Percentiles rank a stretch among this genome's conserved stretches.
Conservation (phyloP, 345 rosid species). For the Angophora floribunda region DNA sequence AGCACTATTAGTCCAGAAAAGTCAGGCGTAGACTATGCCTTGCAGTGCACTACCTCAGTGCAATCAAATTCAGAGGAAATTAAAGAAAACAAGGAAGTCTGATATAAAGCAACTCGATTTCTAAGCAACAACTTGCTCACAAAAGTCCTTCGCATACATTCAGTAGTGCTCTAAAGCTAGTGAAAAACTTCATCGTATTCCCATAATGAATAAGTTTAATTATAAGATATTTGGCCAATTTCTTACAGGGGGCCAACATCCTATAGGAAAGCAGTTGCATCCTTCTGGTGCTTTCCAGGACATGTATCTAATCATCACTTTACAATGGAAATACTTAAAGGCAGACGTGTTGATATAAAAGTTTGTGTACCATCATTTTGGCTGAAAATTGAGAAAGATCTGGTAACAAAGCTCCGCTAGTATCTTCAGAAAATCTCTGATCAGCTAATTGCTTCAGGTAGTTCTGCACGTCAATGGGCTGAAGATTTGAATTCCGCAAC, state of each 20-base stretch:
- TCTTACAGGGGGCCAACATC: neutral
- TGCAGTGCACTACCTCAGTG: neutral
- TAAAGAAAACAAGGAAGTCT: neutral
- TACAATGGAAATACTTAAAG: neutral
- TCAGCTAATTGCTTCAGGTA: constrained; percentile 55
- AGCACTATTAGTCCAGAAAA: neutral
- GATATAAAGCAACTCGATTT: neutral
- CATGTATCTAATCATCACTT: neutral
- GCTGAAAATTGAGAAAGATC: constrained; percentile 9
- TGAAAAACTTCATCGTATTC: neutral
- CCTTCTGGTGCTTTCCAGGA: neutral
- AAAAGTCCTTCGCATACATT: neutral
- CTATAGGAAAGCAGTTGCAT: neutral
- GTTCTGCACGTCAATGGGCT: constrained; percentile 55
- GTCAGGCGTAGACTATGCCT: neutral
- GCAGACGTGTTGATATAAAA: neutral
- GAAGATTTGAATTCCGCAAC: constrained; percentile 44
- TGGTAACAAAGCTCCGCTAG: neutral
- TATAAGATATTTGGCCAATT: neutral
- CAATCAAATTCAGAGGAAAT: neutral
- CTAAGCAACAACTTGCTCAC: neutral
- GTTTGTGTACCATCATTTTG: constrained; percentile 30
- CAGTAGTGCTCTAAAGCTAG: neutral
- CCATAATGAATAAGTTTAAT: neutral
- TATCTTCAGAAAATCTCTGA: constrained; percentile 41